Evolutionary conservation across 2,329 filamentous ascomycete genomes (phyloP).

Genomic region (Cytospora leucostoma): DNA sequence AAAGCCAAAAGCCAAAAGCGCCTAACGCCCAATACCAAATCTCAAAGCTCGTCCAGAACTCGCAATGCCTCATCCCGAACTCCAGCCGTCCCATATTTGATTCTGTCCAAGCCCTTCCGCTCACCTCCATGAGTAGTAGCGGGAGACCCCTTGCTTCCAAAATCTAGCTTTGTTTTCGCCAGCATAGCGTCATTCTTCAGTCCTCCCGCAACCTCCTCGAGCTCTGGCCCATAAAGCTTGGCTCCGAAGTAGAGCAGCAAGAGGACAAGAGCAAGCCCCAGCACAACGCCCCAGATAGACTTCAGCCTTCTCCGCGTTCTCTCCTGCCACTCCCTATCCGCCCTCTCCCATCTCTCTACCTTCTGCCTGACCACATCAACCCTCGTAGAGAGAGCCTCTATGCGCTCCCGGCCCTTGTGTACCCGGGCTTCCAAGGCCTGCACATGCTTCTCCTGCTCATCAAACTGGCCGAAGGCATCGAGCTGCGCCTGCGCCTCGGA

Average conservation of each 20-base stretch:
- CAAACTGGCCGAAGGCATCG: slow-evolving; percentile 61
- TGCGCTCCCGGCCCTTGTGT: slow-evolving; percentile 58
- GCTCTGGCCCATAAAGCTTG: slow-evolving; percentile 16
- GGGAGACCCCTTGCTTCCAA: slow-evolving; percentile 2
- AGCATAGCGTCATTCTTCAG: slow-evolving; percentile 17
- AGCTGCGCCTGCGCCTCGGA: slow-evolving; percentile 63
- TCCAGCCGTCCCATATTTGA: slow-evolving; percentile 28
- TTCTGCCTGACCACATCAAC: slow-evolving; percentile 64
- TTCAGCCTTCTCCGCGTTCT: slow-evolving; percentile 64
- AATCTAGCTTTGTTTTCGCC: slow-evolving; percentile 20
- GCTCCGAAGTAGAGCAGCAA: slow-evolving; percentile 44
- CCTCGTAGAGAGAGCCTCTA: slow-evolving; percentile 60
- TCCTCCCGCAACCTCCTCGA: slow-evolving; percentile 22
- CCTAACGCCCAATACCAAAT: neutral
- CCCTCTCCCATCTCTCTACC: slow-evolving; percentile 68
- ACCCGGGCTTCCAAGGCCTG: slow-evolving; percentile 63
- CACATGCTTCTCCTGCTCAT: slow-evolving; percentile 65
- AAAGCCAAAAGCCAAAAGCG: slow-evolving; percentile 4
- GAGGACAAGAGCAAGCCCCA: slow-evolving; percentile 49
- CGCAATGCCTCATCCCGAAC: slow-evolving; percentile 34
- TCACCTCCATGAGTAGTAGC: slow-evolving; percentile 27
- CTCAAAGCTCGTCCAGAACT: slow-evolving; percentile 39
- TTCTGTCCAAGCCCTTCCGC: slow-evolving; percentile 34
- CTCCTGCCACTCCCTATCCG: slow-evolving; percentile 69
- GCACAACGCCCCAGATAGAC: slow-evolving; percentile 63